phyloP scores from a whole-genome alignment of 345 rosid genomes.

The Noccaea caerulescens region DNA sequence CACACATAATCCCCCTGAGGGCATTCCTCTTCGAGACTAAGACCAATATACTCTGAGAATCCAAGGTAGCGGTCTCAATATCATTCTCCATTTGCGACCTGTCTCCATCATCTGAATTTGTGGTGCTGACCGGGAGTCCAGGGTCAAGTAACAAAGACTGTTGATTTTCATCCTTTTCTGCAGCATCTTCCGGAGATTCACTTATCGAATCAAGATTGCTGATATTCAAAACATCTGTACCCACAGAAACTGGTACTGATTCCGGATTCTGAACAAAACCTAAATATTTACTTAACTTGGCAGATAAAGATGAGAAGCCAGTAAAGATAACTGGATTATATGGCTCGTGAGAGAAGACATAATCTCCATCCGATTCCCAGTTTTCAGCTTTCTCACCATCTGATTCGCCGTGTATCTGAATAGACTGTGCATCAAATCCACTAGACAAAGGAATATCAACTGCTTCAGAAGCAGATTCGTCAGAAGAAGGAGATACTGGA shows the following conservation, averaged over 20 bases:
- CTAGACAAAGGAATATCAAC: slow-evolving; percentile 55
- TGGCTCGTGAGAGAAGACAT: slow-evolving; percentile 62
- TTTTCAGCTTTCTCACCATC: slow-evolving; percentile 43
- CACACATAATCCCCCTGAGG: slow-evolving; percentile 69
- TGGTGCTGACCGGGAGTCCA: slow-evolving; percentile 36
- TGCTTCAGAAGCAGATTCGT: slow-evolving; percentile 38
- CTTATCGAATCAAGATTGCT: slow-evolving; percentile 45
- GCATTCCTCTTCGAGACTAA: slow-evolving; percentile 78
- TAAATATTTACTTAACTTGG: slow-evolving; percentile 68
- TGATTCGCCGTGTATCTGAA: slow-evolving; percentile 39
- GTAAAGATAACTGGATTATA: slow-evolving; percentile 77
- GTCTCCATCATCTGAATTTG: slow-evolving; percentile 49
- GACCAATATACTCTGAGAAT: slow-evolving; percentile 87
- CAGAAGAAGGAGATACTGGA: slow-evolving; percentile 42
- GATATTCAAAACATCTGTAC: slow-evolving; percentile 42
- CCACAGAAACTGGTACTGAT: slow-evolving; percentile 50
- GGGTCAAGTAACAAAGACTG: slow-evolving; percentile 44
- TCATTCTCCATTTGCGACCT: slow-evolving; percentile 49
- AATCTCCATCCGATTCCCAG: slow-evolving; percentile 44
- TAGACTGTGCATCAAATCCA: slow-evolving; percentile 49
- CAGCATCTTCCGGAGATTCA: slow-evolving; percentile 35
- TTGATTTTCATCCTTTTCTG: slow-evolving; percentile 44
- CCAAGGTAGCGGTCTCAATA: slow-evolving; percentile 50
- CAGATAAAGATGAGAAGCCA: slow-evolving; percentile 80
- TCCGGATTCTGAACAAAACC: slow-evolving; percentile 55